Conservation (phyloP, 129 eudicot genomes). For the Erigeron canadensis region DNA sequence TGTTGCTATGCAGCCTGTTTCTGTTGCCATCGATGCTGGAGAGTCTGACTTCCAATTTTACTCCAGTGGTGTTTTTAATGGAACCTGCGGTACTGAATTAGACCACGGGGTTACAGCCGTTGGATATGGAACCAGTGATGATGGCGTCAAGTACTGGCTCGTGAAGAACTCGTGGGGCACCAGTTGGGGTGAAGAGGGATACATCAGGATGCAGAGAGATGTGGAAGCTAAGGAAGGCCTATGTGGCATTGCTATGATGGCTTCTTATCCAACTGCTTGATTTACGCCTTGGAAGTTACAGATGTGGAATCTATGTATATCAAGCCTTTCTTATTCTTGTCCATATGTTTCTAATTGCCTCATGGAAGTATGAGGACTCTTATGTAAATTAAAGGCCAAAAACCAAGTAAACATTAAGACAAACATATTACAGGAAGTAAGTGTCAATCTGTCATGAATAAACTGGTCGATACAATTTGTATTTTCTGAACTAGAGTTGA, state of each 20-base stretch:
- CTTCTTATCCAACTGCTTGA: constrained; percentile 37
- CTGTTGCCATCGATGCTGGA: constrained; percentile 38
- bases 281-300: background rate
- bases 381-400: background rate
- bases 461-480: too few relatives aligned
- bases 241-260: constrained; percentile 39
- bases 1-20: constrained; percentile 40
- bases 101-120: constrained; percentile 34
- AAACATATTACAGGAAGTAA: too few relatives aligned
- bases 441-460: too few relatives aligned
- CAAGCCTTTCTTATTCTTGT: background rate
- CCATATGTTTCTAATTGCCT: background rate
- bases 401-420: background rate
- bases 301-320: background rate
- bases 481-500: too few relatives aligned
- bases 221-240: constrained; percentile 25
- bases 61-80: constrained; percentile 37
- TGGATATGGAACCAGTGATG: constrained; percentile 32
- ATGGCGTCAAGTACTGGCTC: constrained; percentile 42
- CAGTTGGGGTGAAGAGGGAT: constrained; percentile 44
- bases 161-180: constrained; percentile 47
- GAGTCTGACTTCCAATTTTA: constrained; percentile 30
- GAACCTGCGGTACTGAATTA: constrained; percentile 32
- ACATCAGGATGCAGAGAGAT: constrained; percentile 34
- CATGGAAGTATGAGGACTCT: background rate